Evolutionary conservation across 1,139 yeast species (phyloP).

Genomic region (Magnusiomyces suaveolens): DNA sequence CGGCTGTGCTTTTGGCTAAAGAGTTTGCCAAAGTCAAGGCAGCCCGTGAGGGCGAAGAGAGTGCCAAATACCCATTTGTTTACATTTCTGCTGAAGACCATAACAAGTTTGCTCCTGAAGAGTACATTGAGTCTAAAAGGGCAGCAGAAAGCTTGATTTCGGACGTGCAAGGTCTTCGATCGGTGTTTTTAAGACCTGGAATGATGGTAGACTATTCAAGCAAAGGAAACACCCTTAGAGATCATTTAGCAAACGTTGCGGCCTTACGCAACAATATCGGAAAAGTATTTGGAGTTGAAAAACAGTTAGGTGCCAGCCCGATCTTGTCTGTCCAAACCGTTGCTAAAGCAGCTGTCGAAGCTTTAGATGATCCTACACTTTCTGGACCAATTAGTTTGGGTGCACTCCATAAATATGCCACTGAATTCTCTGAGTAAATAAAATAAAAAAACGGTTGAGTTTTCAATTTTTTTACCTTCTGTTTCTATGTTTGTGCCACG

Average conservation of each 20-base stretch:
- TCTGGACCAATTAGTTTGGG: slow-evolving; percentile 53
- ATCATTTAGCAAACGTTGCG: slow-evolving; percentile 17
- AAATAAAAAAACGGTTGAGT: neutral
- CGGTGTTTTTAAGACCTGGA: slow-evolving; percentile 68
- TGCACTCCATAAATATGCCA: slow-evolving; percentile 25
- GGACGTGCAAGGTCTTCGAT: slow-evolving; percentile 37
- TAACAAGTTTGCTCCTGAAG: slow-evolving; percentile 52
- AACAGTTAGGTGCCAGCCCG: slow-evolving; percentile 41
- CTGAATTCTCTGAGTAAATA: neutral
- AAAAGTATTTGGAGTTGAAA: slow-evolving; percentile 8
- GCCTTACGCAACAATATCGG: slow-evolving; percentile 10
- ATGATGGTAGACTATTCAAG: slow-evolving; percentile 54
- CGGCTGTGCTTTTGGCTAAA: slow-evolving; percentile 58
- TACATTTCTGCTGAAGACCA: slow-evolving; percentile 75
- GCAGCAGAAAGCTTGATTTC: slow-evolving; percentile 57
- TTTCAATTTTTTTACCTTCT: too few species aligned
- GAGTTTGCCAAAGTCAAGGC: slow-evolving; percentile 34
- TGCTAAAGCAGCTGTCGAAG: slow-evolving; percentile 48
- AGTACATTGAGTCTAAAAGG: slow-evolving; percentile 65
- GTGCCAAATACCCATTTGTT: slow-evolving; percentile 41
- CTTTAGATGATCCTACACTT: slow-evolving; percentile 42
- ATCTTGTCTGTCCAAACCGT: slow-evolving; percentile 61
- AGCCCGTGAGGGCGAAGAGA: neutral
- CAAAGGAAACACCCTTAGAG: slow-evolving; percentile 19
- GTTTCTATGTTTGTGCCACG: neutral